Base-by-base conservation (phyloP, 2,329 filamentous ascomycete species). In the Anisogramma anomala region DNA sequence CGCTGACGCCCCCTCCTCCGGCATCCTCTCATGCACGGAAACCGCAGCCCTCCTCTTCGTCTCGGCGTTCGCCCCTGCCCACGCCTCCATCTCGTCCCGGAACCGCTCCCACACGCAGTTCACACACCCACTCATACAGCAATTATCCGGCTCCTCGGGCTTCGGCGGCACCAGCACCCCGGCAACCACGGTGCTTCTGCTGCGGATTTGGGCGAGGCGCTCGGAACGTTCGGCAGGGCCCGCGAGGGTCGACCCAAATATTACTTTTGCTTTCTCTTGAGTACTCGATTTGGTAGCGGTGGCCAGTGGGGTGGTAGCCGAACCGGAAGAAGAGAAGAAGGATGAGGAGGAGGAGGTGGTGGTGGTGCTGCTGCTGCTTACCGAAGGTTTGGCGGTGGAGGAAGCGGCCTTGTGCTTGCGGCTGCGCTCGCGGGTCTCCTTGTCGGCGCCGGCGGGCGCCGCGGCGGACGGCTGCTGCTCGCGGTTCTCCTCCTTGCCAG, bases 71-170 rank as follows among this genome's bases (percentile, higher is more conserved):
- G 77, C 72, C 11, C 67, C 65, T 3, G 79, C 82, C 85, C 87
- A 96, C 43, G 84, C 83, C 59, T 96, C 88, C 62, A 96, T 71
- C 39, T 96, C 91, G 50, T 98, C 89, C 7, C 88, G 74, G 61
- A 80, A 96, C 39, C 77, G 69, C 53, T 95, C 88, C 88, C 88
- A 96, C 3, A 96, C 91, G 60, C 91, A 98, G 59, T 96, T 88
- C 36, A 94, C 89, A 58, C 91, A 98, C 3, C 91, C 91, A 55
- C 84, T 91, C 91, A 98, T 98, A 63, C 91, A 98, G 71, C 91
- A 98, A 57, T 98, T 95, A 55, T 96, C 91, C 3, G 91, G 91
- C 62, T 98, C 89, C 35, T 77, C 72, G 1, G 91, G 91, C 35
- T 75, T 74, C 0, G 87, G 88, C 2, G 91, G 91, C 4, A 96